Evolutionary conservation across 768 basidiomycete species (phyloP).

Genomic region (Lactarius hatsudake): DNA sequence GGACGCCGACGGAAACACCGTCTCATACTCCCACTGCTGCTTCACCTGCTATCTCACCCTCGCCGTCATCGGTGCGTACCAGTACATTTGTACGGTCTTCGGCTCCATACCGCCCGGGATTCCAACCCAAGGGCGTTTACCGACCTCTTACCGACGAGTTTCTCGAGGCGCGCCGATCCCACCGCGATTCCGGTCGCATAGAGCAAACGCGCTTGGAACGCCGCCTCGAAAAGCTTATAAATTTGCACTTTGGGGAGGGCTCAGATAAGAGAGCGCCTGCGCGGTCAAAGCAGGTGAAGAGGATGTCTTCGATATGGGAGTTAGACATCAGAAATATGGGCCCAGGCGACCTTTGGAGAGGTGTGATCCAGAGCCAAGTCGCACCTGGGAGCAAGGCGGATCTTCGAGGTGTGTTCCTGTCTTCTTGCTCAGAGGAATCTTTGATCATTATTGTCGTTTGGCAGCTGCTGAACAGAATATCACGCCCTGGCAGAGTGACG

Average conservation of each 20-base stretch:
- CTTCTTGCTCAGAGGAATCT: not conserved
- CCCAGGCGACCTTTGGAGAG: conserved; percentile 68
- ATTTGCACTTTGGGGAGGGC: conserved; percentile 57
- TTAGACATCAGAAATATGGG: conserved; percentile 62
- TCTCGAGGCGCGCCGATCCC: conserved; percentile 42
- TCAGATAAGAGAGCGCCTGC: conserved; percentile 20
- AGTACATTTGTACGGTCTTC: conserved; percentile 27
- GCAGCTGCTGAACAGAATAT: conserved; percentile 84
- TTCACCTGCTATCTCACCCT: conserved; percentile 27
- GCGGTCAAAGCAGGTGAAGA: conserved; percentile 33
- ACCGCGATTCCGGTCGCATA: conserved; percentile 51
- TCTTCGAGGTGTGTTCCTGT: conserved; percentile 55
- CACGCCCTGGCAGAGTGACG: conserved; percentile 93
- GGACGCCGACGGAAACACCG: conserved; percentile 26
- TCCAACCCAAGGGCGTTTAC: conserved; percentile 88
- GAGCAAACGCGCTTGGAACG: conserved; percentile 84
- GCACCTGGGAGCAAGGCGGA: conserved; percentile 52
- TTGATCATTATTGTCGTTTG: not conserved
- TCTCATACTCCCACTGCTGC: conserved; percentile 27
- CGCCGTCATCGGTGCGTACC: conserved; percentile 25
- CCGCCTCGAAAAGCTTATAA: conserved; percentile 83
- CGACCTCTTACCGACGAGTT: conserved; percentile 83
- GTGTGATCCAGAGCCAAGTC: conserved; percentile 47
- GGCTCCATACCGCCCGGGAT: conserved; percentile 84
- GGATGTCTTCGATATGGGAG: conserved; percentile 73